Base-by-base conservation (phyloP, 169 alveolate species). In the Amoebophrya sp. region DNA sequence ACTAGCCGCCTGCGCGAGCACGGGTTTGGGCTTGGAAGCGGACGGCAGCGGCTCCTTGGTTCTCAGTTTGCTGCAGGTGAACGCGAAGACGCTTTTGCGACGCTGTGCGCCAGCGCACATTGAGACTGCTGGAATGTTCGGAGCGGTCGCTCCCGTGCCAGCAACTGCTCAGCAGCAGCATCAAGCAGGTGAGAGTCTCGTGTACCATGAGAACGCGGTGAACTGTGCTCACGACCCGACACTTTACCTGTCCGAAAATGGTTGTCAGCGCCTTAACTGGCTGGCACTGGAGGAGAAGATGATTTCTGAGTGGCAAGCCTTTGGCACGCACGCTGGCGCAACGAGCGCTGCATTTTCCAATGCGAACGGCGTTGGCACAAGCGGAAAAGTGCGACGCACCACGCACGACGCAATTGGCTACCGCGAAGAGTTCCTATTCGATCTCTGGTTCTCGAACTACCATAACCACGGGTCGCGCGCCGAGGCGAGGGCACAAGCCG, bases 1-100 rank as follows among this genome's bases (percentile, higher is more conserved):
- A 65, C 18, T 65, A 36, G 39, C 18, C 38, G 26, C 2, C 33
- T 65, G 83, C 83, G 26, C 3, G 26, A 1, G 10, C 2, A 0
- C 2, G 3, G 39, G 39, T 65, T 36, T 65, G 12, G 83, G 83
- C 33, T 26, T 65, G 39, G 83, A 65, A 26, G n/a, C 83, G 39
- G 83, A 65, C 33, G 83, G 83, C 2, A 65, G 36, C 36, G 83
- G 83, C 2, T 65, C 83, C 2, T 36, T 65, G 2, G 3, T 65
- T 6, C 33, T 65, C 38, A 1, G n/a, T 26, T 36, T 65, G 83
- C 33, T 65, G 33, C 83, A 65, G 33, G 83, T 65, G 83, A 65
- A 65, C 83, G 83, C 83, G 83, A 29, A 36, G 83, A 65, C 83
- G 83, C 83, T 65, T 29, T 26, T 65, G 39, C 83, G 83, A 10